Evolutionary conservation across 768 basidiomycete species (phyloP), one percentile per base, ranked within the genome.

Genomic region (Lactarius psammicola): DNA sequence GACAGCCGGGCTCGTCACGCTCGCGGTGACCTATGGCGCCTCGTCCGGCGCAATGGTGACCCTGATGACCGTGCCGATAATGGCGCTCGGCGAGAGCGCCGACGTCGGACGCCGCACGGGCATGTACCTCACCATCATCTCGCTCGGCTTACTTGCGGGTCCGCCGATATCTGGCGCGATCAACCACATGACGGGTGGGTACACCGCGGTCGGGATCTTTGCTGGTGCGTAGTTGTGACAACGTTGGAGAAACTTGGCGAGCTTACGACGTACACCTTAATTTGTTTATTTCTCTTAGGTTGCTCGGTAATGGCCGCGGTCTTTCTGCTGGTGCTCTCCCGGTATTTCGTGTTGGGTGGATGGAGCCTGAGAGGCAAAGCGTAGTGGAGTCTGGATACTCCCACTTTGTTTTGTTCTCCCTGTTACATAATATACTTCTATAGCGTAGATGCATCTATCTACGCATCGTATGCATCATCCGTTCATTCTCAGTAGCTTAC

Each of bases 81-180:
- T 88, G 69, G 78, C 82, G 11, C 80, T 92, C 74, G 89, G 90
- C 0, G 79, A 80, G 0, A 78, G 80, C 1, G 76, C 76, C 11
- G 88, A 91, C 62, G 80, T 89, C 0, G 90, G 90, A 4, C 78
- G 86, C 30, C 78, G 90, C 18, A 76, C 82, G 0, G 89, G 90
- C 7, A 85, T 89, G 80, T 84, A 83, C 65, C 78, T 87, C 74
- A 87, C 81, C 34, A 79, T 88, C 58, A 63, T 84, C 28, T 80
- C 89, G 0, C 44, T 90, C 20, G 88, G 87, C 9, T 87, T 86
- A 0, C 77, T 91, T 3, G 80, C 80, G 0, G 90, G 90, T 0
- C 87, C 88, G 3, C 90, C 90, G 0, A 87, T 90, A 65, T 88
- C 88, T 9, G 90, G 90, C 0, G 86, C 86, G 0, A 88, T 92